Conservation (phyloP, 2,329 filamentous ascomycete genomes). For the Cladophialophora bantiana region DNA sequence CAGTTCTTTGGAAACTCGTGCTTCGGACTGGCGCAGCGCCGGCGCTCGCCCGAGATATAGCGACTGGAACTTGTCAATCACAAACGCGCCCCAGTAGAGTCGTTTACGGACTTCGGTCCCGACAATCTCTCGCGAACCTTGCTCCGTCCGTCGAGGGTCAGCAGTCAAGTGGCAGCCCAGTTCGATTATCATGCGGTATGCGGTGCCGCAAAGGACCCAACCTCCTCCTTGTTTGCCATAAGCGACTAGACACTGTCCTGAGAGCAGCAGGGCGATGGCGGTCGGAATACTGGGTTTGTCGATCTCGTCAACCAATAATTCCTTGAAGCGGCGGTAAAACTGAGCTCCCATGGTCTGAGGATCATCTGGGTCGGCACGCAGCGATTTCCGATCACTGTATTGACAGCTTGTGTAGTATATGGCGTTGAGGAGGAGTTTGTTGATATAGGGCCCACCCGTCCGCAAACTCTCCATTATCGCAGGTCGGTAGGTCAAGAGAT, state of each 20-base stretch:
- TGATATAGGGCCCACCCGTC: constrained; percentile 62
- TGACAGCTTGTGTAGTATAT: constrained; percentile 59
- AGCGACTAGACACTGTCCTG: not conserved
- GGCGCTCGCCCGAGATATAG: not conserved
- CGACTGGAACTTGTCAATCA: not conserved
- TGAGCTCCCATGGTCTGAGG: not conserved
- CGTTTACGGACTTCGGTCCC: not conserved
- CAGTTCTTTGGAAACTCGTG: not conserved
- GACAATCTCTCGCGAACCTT: no score
- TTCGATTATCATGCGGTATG: not conserved
- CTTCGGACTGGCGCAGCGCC: not conserved
- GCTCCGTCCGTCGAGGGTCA: not conserved
- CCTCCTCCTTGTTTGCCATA: not conserved
- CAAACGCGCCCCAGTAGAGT: not conserved
- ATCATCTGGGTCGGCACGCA: constrained; percentile 51
- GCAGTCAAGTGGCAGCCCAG: not conserved
- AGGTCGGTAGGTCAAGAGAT: constrained; percentile 59
- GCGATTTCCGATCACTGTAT: constrained; percentile 55
- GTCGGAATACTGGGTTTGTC: not conserved
- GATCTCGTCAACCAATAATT: not conserved
- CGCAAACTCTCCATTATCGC: constrained; percentile 63
- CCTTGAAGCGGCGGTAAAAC: not conserved
- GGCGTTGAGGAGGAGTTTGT: constrained; percentile 63
- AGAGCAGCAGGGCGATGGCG: not conserved
- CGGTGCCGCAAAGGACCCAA: not conserved